phyloP scores from a whole-genome alignment of 2,329 filamentous ascomycete genomes.

The Ophiostoma sp. region DNA sequence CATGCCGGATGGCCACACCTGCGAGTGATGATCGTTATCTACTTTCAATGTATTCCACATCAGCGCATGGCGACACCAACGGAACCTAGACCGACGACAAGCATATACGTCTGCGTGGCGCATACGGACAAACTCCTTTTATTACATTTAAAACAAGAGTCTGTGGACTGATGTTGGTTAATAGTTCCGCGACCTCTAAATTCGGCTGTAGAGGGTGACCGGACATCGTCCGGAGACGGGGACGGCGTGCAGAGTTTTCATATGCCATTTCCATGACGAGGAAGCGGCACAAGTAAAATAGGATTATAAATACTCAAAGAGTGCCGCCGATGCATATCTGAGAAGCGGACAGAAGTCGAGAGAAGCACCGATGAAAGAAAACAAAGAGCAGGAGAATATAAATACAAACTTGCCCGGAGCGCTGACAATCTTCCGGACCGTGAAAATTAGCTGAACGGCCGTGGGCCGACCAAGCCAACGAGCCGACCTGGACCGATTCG shows the following conservation, averaged over 20 bases:
- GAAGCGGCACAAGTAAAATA: neutral
- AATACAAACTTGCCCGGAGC: neutral
- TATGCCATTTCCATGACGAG: neutral
- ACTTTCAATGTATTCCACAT: neutral
- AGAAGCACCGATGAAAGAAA: neutral
- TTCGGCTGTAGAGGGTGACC: neutral
- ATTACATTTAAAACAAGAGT: neutral
- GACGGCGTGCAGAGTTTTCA: neutral
- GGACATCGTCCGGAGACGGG: neutral
- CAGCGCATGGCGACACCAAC: neutral
- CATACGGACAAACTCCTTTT: neutral
- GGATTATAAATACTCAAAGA: neutral
- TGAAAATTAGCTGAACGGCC: neutral
- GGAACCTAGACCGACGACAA: neutral
- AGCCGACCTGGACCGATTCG: no score
- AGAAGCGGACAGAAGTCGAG: neutral
- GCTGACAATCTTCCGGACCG: conserved; percentile 1
- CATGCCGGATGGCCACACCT: neutral
- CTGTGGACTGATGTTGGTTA: neutral
- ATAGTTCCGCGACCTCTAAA: no score
- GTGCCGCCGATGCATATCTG: neutral
- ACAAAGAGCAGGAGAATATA: neutral
- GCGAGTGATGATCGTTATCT: neutral
- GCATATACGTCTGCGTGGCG: neutral
- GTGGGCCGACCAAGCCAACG: neutral